Conservation (phyloP, 441 rosid species). For the Populus hybrid region DNA sequence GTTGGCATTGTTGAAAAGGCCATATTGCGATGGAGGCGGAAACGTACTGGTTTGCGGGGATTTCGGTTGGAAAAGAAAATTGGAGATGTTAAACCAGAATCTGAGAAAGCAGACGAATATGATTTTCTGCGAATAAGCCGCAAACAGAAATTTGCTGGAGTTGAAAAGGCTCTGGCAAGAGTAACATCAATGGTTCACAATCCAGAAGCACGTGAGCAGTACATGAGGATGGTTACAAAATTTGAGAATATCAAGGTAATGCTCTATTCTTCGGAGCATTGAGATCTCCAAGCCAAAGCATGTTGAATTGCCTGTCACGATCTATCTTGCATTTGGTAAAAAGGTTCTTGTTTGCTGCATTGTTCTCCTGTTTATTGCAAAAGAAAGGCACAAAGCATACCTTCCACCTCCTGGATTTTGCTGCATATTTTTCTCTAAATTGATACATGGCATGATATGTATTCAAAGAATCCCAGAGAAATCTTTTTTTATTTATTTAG, state of each 20-base stretch:
- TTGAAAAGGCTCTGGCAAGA: slow-evolving; percentile 56
- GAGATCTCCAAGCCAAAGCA: not conserved
- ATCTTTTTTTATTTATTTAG: not conserved
- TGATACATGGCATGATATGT: not conserved
- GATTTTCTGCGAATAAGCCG: slow-evolving; percentile 66
- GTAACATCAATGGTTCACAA: slow-evolving; percentile 58
- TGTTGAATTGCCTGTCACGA: not conserved
- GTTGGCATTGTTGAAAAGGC: slow-evolving; percentile 84
- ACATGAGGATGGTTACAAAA: slow-evolving; percentile 51
- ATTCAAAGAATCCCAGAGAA: not conserved
- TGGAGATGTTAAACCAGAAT: slow-evolving; percentile 23
- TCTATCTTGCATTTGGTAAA: not conserved
- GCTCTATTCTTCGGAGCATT: not conserved
- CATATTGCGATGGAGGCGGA: slow-evolving; percentile 89
- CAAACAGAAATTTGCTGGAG: slow-evolving; percentile 60
- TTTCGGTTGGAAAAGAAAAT: slow-evolving; percentile 38
- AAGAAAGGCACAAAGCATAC: too few relatives aligned
- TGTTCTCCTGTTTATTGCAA: too few relatives aligned
- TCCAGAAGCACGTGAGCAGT: slow-evolving; percentile 60
- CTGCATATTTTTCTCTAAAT: not conserved
- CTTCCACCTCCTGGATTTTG: not conserved
- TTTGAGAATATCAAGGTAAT: slow-evolving; percentile 38
- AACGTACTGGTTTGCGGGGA: slow-evolving; percentile 74
- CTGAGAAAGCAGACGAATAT: slow-evolving; percentile 54
- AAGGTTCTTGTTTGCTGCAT: not conserved